Conservation (phyloP, 352 stramenopile genomes). For the Pythium brassicae region DNA sequence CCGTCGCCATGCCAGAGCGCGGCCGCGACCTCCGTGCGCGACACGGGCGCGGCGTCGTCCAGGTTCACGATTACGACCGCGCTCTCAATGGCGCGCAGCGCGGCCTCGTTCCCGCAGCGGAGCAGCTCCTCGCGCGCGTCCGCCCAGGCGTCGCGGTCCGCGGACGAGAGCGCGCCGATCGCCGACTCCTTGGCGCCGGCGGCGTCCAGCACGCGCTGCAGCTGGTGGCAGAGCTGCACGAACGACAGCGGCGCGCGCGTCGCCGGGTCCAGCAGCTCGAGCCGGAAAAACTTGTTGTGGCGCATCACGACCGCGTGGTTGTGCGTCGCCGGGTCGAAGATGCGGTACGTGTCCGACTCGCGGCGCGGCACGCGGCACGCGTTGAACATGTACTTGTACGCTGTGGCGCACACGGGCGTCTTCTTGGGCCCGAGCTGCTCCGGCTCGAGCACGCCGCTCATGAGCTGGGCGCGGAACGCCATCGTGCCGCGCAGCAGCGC, state of each 20-base stretch:
- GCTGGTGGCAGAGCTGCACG: slow-evolving; percentile 49
- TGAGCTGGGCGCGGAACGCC: slow-evolving; percentile 88
- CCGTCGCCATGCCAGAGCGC: slow-evolving; percentile 83
- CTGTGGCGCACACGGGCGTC: slow-evolving; percentile 88
- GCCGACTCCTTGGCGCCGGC: slow-evolving; percentile 49
- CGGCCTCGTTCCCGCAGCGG: slow-evolving; percentile 51
- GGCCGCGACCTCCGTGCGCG: slow-evolving; percentile 54
- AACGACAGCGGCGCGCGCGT: slow-evolving; percentile 42
- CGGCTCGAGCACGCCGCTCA: slow-evolving; percentile 74
- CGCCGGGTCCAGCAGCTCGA: slow-evolving; percentile 44
- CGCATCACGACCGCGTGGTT: slow-evolving; percentile 89
- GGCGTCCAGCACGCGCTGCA: slow-evolving; percentile 44
- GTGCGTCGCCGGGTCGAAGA: slow-evolving; percentile 84
- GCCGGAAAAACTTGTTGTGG: slow-evolving; percentile 72
- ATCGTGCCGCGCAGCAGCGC: slow-evolving; percentile 83
- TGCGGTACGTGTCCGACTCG: slow-evolving; percentile 74
- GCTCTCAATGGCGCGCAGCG: slow-evolving; percentile 58
- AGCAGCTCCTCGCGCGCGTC: slow-evolving; percentile 71
- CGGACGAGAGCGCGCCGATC: slow-evolving; percentile 61
- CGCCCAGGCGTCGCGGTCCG: slow-evolving; percentile 75
- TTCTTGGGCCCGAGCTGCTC: slow-evolving; percentile 89
- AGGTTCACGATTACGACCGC: slow-evolving; percentile 66
- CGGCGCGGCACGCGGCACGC: slow-evolving; percentile 88
- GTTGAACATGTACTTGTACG: slow-evolving; percentile 96
- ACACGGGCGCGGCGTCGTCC: slow-evolving; percentile 57